These are phyloP conservation scores for Isatis tinctoria DNA, from an alignment of 345 rosid species.

Conservation along the genomic window DNA sequence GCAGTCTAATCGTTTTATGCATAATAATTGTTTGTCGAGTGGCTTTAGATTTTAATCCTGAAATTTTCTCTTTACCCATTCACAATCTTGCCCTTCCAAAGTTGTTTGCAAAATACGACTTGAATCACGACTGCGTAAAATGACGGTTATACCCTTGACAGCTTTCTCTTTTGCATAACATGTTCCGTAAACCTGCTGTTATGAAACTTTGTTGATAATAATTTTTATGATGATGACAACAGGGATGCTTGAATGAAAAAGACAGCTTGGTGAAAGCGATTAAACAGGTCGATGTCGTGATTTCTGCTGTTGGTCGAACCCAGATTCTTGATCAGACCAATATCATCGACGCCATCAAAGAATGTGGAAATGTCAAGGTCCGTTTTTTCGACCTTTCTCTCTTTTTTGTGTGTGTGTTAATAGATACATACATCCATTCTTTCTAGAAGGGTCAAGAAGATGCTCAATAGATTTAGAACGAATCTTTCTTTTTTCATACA, in stretches of 20 bases:
- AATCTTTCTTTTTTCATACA: constrained; percentile 3
- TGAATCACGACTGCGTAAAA: neutral
- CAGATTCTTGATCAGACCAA: constrained; percentile 61
- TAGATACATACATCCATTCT: neutral
- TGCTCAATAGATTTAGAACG: neutral
- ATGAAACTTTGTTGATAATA: neutral
- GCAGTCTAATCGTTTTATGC: no score
- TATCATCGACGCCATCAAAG: constrained; percentile 74
- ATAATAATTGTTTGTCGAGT: no score
- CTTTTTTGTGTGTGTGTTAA: neutral
- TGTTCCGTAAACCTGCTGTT: neutral
- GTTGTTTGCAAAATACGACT: neutral
- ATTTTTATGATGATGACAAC: neutral
- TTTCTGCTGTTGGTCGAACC: constrained; percentile 49
- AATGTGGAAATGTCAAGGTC: constrained; percentile 83
- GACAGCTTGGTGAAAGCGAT: constrained; percentile 67
- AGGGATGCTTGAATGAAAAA: constrained; percentile 42
- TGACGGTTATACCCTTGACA: neutral
- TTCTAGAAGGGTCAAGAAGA: neutral
- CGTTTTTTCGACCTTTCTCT: neutral
- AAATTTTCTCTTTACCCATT: neutral
- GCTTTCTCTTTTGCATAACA: neutral
- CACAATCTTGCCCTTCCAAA: neutral
- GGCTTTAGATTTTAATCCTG: no score
- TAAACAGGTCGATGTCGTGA: constrained; percentile 76